A percentile compares a stretch with the other conserved stretches of the same genome.
Conservation (phyloP, 73 alveolate genomes). For the Paramecium primaurelia region DNA sequence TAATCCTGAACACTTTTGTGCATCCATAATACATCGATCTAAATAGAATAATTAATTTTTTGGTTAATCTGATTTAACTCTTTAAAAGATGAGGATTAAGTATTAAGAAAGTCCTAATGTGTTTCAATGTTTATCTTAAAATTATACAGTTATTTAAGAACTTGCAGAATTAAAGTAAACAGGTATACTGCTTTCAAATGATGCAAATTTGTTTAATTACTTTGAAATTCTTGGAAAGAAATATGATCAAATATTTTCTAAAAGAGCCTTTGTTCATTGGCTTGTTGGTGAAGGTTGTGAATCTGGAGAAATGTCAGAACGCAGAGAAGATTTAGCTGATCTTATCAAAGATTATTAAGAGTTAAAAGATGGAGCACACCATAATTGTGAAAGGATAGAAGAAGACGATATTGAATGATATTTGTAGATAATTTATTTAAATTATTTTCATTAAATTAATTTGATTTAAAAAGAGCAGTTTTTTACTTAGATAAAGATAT, state of each 20-base stretch:
- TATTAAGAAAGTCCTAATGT: not conserved
- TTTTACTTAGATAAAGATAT: too few relatives aligned
- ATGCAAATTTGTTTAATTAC: not conserved
- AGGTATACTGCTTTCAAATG: not conserved
- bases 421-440: too few relatives aligned
- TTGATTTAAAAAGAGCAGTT: too few relatives aligned
- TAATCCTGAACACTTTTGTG: not conserved
- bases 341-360: not conserved
- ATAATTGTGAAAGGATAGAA: not conserved
- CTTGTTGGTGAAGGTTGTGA: constrained; percentile 66
- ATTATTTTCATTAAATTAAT: too few relatives aligned
- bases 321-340: constrained; percentile 28
- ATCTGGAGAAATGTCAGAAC: constrained; percentile 54
- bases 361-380: not conserved
- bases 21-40: not conserved
- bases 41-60: not conserved
- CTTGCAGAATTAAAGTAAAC: not conserved
- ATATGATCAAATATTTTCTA: constrained; percentile 32
- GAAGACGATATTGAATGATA: not conserved
- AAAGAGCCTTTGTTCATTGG: constrained; percentile 64
- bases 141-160: not conserved
- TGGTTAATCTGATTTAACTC: not conserved
- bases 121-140: not conserved
- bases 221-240: not conserved
- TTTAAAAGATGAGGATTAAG: not conserved